Evolutionary conservation across 148 eudicot genomes (phyloP).

Genomic region (Rhododendron ferrugineum): DNA sequence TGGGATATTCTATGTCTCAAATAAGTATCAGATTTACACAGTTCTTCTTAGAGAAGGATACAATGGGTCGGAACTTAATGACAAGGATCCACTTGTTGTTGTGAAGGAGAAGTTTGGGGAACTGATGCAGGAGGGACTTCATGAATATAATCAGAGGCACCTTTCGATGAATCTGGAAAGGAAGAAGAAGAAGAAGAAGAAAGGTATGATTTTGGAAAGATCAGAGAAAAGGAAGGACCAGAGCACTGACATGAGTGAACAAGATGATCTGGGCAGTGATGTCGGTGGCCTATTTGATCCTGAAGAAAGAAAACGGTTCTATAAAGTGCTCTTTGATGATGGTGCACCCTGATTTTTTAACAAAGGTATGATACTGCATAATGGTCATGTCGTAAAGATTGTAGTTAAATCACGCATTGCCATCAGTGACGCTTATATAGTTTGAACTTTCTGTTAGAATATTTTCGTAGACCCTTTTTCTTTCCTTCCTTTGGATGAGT

Average conservation of each 20-base stretch:
- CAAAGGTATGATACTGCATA: conserved; percentile 10
- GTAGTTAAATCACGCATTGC: background rate
- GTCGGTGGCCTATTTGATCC: conserved; percentile 73
- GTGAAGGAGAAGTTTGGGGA: conserved; percentile 91
- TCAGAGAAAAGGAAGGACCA: conserved; percentile 25
- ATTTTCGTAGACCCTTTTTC: background rate
- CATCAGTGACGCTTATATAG: background rate
- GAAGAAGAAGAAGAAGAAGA: conserved; percentile 55
- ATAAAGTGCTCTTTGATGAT: conserved; percentile 72
- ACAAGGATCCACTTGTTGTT: conserved; percentile 74
- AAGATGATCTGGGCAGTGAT: conserved; percentile 47
- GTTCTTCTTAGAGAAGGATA: conserved; percentile 85
- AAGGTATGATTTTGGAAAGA: conserved; percentile 34
- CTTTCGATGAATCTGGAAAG: conserved; percentile 59
- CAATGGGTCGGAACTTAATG: conserved; percentile 58
- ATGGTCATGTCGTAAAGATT: background rate
- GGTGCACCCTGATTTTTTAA: conserved; percentile 18
- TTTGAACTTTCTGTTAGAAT: conserved; percentile 28
- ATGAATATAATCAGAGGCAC: conserved; percentile 69
- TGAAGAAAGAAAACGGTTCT: conserved; percentile 88
- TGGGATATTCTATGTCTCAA: conserved; percentile 82
- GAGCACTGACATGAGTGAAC: conserved; percentile 33
- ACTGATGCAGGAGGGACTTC: conserved; percentile 84
- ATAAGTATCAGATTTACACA: conserved; percentile 71
- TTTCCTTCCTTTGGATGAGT: background rate